A percentile compares a stretch with the other conserved stretches of the same genome.
These are phyloP conservation scores for Allantophomopsis lycopodina DNA, from an alignment of 2,329 filamentous ascomycete genomes.

Conservation along the genomic window DNA sequence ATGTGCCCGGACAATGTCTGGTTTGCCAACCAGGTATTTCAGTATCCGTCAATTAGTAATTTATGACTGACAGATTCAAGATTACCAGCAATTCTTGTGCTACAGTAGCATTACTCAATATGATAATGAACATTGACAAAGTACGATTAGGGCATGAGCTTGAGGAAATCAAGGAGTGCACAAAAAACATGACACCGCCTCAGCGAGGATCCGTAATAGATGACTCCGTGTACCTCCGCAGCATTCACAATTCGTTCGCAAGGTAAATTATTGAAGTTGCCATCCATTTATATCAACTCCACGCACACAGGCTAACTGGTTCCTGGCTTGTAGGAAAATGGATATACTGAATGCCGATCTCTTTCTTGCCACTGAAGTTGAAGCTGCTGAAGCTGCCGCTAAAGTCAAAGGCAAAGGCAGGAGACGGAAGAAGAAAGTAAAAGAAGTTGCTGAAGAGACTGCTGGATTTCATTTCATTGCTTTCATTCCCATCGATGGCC, in stretches of 20 bases:
- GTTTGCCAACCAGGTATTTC: slow-evolving; percentile 79
- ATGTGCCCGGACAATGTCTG: slow-evolving; percentile 56
- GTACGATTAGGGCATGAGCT: slow-evolving; percentile 60
- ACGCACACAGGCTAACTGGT: background rate
- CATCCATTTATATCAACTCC: background rate
- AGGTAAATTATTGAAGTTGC: slow-evolving; percentile 27
- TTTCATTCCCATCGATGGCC: slow-evolving; percentile 62
- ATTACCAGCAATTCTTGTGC: slow-evolving; percentile 78
- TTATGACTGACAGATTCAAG: slow-evolving; percentile 23
- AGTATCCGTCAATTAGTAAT: background rate
- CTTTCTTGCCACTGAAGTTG: slow-evolving; percentile 38
- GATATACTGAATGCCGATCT: slow-evolving; percentile 66
- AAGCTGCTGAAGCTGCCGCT: slow-evolving; percentile 11
- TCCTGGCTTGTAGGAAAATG: slow-evolving; percentile 37
- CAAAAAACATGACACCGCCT: slow-evolving; percentile 52
- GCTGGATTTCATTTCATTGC: slow-evolving; percentile 78
- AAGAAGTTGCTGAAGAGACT: slow-evolving; percentile 35
- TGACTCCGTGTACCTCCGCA: slow-evolving; percentile 62
- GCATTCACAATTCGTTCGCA: slow-evolving; percentile 80
- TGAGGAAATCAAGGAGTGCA: slow-evolving; percentile 58
- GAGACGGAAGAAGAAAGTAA: slow-evolving; percentile 22
- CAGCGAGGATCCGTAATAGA: slow-evolving; percentile 65
- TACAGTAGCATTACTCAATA: slow-evolving; percentile 85
- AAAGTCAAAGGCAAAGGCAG: slow-evolving; percentile 15
- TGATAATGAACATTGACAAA: slow-evolving; percentile 68